Conservation (phyloP, 768 basidiomycete genomes). For the Termitomyces sp. region DNA sequence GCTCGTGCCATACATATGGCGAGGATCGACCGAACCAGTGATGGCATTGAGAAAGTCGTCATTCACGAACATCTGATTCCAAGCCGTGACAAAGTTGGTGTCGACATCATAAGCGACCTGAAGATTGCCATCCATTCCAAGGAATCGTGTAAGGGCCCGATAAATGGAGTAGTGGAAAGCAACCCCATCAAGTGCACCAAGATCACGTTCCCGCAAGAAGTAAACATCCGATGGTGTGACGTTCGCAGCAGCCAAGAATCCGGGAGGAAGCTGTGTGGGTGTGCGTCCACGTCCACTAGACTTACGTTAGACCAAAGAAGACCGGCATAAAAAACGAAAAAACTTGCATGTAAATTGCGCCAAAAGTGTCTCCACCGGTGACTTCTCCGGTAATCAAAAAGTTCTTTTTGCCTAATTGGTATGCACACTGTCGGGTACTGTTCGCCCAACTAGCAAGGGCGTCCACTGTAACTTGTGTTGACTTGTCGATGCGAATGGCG, state of each 20-base stretch:
- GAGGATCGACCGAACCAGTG: constrained; percentile 66
- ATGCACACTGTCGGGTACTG: constrained; percentile 71
- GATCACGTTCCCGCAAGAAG: constrained; percentile 66
- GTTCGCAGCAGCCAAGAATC: constrained; percentile 67
- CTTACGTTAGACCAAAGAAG: not conserved
- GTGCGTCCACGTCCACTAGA: constrained; percentile 85
- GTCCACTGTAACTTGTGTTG: constrained; percentile 85
- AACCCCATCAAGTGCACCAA: constrained; percentile 66
- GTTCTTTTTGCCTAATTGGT: constrained; percentile 68
- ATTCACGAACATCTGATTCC: constrained; percentile 88
- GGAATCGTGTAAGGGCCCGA: constrained; percentile 77
- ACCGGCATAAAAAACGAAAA: not conserved
- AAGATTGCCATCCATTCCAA: constrained; percentile 95
- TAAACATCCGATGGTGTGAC: constrained; percentile 56
- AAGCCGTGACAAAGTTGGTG: constrained; percentile 80
- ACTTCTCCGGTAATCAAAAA: constrained; percentile 93
- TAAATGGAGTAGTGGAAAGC: constrained; percentile 97
- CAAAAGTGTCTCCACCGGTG: constrained; percentile 90
- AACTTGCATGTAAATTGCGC: constrained; percentile 76
- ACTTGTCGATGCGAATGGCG: constrained; percentile 93
- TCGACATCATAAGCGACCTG: constrained; percentile 84
- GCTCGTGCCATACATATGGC: constrained; percentile 88
- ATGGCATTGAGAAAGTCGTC: constrained; percentile 81
- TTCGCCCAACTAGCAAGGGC: constrained; percentile 75
- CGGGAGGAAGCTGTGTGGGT: constrained; percentile 59